Percentiles rank a stretch among this genome's conserved stretches.
phyloP scores from a whole-genome alignment of 2,329 filamentous ascomycete genomes.

The Pyrenochaeta sp. region DNA sequence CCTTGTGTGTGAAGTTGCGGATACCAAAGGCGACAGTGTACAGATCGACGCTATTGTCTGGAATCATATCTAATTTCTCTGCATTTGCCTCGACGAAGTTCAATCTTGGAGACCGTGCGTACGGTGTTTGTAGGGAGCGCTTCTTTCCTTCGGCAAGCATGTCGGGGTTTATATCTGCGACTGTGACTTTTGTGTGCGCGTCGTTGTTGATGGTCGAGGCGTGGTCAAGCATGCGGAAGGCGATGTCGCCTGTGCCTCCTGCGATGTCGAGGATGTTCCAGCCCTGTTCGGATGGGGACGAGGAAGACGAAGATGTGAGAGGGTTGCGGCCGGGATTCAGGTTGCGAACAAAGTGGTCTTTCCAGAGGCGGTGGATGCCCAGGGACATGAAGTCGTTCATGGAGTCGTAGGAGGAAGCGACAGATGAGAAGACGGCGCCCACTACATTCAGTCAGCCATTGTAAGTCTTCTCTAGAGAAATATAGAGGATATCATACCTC shows the following conservation, averaged over 20 bases:
- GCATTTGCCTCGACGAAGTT: slow-evolving; percentile 90
- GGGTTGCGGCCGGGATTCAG: slow-evolving; percentile 79
- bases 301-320: slow-evolving; percentile 50
- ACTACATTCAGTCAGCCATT: slow-evolving; percentile 61
- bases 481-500: slow-evolving; percentile 55
- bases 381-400: slow-evolving; percentile 99
- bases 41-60: slow-evolving; percentile 79
- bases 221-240: slow-evolving; percentile 93
- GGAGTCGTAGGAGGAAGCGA: slow-evolving; percentile 91
- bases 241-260: slow-evolving; percentile 96
- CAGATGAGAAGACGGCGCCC: slow-evolving; percentile 90
- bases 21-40: slow-evolving; percentile 99
- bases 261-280: slow-evolving; percentile 90
- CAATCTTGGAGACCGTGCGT: slow-evolving; percentile 64
- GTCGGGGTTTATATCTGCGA: slow-evolving; percentile 93
- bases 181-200: slow-evolving; percentile 81
- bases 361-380: slow-evolving; percentile 96
- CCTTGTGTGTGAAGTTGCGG: slow-evolving; percentile 94
- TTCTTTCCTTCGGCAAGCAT: slow-evolving; percentile 92
- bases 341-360: slow-evolving; percentile 91
- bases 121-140: slow-evolving; percentile 71
- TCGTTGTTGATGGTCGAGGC: slow-evolving; percentile 83
- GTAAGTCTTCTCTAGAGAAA: not conserved
- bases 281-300: slow-evolving; percentile 47
- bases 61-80: slow-evolving; percentile 73